A percentile compares a stretch with the other conserved stretches of the same genome.
phyloP scores from a whole-genome alignment of 2,329 filamentous ascomycete genomes.

The Alternaria brassicae region DNA sequence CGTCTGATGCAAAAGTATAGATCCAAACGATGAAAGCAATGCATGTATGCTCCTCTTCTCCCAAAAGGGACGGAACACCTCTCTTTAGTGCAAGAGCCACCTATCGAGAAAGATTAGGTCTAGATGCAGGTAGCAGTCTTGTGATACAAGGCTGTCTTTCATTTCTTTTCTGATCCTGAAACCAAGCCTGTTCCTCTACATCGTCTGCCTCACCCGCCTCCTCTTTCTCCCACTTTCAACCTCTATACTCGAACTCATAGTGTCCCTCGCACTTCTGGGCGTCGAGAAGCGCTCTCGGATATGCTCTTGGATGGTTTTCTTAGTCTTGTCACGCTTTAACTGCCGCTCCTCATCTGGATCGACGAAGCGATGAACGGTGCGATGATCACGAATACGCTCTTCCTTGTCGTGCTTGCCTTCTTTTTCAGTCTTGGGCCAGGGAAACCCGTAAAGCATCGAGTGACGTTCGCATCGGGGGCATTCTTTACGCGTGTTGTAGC shows the following conservation, averaged over 20 bases:
- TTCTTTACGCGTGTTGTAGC: slow-evolving; percentile 80
- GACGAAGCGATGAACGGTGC: slow-evolving; percentile 86
- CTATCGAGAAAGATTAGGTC: not conserved
- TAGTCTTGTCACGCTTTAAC: slow-evolving; percentile 40
- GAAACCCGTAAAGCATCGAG: slow-evolving; percentile 91
- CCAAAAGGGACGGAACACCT: not conserved
- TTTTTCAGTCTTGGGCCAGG: slow-evolving; percentile 94
- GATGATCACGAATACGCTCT: slow-evolving; percentile 77
- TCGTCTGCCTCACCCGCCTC: slow-evolving; percentile 38
- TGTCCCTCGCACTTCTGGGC: slow-evolving; percentile 36
- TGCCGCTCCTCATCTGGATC: slow-evolving; percentile 68
- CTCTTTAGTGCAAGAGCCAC: not conserved
- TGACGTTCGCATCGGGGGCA: slow-evolving; percentile 95
- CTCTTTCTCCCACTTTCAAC: slow-evolving; percentile 32
- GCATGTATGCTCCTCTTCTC: not conserved
- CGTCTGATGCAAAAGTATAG: not conserved
- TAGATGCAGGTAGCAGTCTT: not conserved
- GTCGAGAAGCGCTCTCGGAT: slow-evolving; percentile 39
- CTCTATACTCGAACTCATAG: slow-evolving; percentile 34
- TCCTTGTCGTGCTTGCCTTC: slow-evolving; percentile 75
- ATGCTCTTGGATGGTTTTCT: slow-evolving; percentile 31
- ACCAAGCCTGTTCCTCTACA: slow-evolving; percentile 22
- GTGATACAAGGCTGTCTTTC: not conserved
- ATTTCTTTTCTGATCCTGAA: not conserved
- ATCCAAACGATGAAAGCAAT: not conserved